Conservation (phyloP, 495 filamentous ascomycete species). For the Talaromyces stipitatus region DNA sequence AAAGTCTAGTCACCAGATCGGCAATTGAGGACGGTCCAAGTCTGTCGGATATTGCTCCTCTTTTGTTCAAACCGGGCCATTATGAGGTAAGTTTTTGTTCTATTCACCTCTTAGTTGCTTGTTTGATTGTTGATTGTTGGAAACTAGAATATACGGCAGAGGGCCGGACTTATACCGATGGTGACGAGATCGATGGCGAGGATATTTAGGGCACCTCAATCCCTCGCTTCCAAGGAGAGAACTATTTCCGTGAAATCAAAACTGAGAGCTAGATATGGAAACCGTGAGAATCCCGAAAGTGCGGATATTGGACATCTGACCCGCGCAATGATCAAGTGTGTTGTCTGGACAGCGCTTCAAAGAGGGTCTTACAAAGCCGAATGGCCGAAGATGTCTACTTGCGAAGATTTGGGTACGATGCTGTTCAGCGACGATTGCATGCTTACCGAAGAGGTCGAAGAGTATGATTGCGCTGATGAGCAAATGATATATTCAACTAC, state of each 20-base stretch:
- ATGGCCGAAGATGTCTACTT: neutral
- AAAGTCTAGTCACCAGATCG: slow-evolving; percentile 1
- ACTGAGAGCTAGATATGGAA: neutral
- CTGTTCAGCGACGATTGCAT: neutral
- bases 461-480: neutral
- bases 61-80: slow-evolving; percentile 28
- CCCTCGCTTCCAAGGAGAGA: neutral
- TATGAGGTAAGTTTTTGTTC: slow-evolving; percentile 18
- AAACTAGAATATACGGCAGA: slow-evolving; percentile 30
- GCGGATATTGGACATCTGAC: neutral
- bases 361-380: neutral
- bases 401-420: neutral
- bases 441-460: neutral
- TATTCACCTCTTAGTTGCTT: neutral
- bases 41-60: slow-evolving; percentile 24
- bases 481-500: neutral
- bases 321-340: neutral
- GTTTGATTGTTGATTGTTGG: neutral
- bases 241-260: neutral
- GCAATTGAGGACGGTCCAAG: slow-evolving; percentile 8
- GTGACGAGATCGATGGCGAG: slow-evolving; percentile 27
- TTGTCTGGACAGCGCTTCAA: slow-evolving; percentile 4
- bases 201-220: slow-evolving; percentile 17
- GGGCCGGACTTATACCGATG: slow-evolving; percentile 24
- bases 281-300: neutral